phyloP scores from a whole-genome alignment of 768 basidiomycete species.

The Auricularia heimuer region DNA sequence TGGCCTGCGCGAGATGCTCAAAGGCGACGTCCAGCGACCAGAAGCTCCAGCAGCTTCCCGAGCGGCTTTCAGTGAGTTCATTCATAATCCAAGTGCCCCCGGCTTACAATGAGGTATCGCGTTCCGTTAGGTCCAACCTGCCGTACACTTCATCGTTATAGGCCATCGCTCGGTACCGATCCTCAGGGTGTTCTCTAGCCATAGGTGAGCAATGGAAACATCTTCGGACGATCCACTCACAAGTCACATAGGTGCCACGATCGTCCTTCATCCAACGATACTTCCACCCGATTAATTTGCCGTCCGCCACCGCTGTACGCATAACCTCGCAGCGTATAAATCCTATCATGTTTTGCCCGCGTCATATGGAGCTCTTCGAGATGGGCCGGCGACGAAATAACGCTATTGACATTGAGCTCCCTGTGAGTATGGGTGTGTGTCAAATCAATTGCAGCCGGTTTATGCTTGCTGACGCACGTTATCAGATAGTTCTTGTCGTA shows the following conservation, averaged over 20 bases:
- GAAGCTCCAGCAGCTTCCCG: constrained; percentile 46
- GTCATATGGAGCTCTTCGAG: constrained; percentile 30
- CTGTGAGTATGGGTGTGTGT: constrained; percentile 14
- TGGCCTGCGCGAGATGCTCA: constrained; percentile 23
- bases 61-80: not conserved
- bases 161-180: constrained; percentile 32
- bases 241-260: constrained; percentile 39
- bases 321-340: constrained; percentile 42
- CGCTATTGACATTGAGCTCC: constrained; percentile 53
- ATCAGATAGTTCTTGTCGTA: constrained; percentile 33
- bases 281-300: constrained; percentile 46
- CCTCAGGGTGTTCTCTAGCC: constrained; percentile 37
- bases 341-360: constrained; percentile 9
- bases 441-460: no score
- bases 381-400: constrained; percentile 46
- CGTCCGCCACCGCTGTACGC: constrained; percentile 55
- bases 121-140: constrained; percentile 35
- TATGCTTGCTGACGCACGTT: not conserved
- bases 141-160: constrained; percentile 37
- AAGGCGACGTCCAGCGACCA: constrained; percentile 36
- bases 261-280: constrained; percentile 43
- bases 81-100: not conserved
- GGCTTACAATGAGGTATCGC: constrained; percentile 39
- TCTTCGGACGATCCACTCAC: constrained; percentile 12
- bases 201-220: not conserved